Conservation (phyloP, 257 asterid genomes). For the Paulownia fortunei region DNA sequence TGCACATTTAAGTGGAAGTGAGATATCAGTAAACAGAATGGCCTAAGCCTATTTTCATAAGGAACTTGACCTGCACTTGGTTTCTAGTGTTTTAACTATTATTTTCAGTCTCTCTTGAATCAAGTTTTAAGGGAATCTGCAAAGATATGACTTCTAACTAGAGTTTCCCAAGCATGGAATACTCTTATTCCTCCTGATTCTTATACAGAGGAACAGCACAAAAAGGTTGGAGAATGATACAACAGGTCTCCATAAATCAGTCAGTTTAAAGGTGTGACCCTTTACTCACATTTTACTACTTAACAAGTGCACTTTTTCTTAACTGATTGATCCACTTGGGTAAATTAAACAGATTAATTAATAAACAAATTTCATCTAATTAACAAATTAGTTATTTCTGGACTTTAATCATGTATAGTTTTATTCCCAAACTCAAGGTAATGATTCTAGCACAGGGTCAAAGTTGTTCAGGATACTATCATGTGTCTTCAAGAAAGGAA, state of each 20-base stretch:
- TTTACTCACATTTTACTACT: not conserved
- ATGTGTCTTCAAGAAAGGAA: conserved; percentile 17
- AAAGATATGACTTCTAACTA: not conserved
- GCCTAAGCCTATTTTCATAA: not conserved
- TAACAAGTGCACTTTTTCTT: not conserved
- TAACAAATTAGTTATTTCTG: not conserved
- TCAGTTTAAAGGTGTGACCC: not conserved
- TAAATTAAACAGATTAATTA: not conserved
- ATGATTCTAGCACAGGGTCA: not conserved
- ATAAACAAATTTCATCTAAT: too few relatives aligned
- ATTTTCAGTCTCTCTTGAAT: not conserved
- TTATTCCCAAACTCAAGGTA: not conserved
- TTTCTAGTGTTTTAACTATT: too few relatives aligned
- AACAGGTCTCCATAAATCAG: not conserved
- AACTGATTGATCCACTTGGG: not conserved
- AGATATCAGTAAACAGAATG: conserved; percentile 23
- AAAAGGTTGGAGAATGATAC: not conserved
- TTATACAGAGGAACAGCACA: not conserved
- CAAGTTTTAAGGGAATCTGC: not conserved
- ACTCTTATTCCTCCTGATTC: not conserved
- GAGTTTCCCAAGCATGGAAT: not conserved
- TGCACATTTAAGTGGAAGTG: conserved; percentile 40
- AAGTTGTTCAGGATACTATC: not conserved
- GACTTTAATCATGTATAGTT: not conserved
- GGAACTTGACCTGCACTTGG: too few relatives aligned